These are phyloP conservation scores for Pyrenochaeta sp. DNA, from an alignment of 2,329 filamentous ascomycete species.

Conservation along the genomic window DNA sequence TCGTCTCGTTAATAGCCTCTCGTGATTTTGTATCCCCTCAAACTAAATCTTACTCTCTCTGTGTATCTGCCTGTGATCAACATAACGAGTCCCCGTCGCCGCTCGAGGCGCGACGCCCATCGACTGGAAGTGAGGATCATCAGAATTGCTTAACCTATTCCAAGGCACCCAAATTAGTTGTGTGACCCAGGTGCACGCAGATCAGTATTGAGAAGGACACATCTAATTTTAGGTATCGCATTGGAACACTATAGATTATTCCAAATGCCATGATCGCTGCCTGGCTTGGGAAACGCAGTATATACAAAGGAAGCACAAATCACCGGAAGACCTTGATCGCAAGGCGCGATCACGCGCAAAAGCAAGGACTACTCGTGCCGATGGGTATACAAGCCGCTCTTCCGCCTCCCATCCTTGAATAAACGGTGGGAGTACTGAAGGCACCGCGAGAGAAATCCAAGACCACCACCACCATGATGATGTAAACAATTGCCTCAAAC, in stretches of 20 bases:
- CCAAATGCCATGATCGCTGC: conserved; percentile 1
- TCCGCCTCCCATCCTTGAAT: conserved; percentile 26
- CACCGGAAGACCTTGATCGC: conserved; percentile 13
- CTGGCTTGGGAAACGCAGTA: conserved; percentile 10
- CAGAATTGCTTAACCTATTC: too few relatives aligned
- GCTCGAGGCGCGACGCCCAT: too few relatives aligned
- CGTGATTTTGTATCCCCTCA: too few relatives aligned
- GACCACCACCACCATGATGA: conserved; percentile 10
- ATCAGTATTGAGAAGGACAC: too few relatives aligned
- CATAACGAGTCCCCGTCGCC: too few relatives aligned
- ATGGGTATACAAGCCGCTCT: conserved; percentile 46
- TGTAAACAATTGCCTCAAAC: background rate
- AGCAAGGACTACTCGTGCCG: conserved; percentile 24
- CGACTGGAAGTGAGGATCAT: too few relatives aligned
- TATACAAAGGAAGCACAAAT: conserved; percentile 30
- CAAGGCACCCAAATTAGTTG: background rate
- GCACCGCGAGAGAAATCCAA: conserved; percentile 11
- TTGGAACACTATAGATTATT: conserved; percentile 7
- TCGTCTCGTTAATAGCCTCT: too few relatives aligned
- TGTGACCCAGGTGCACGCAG: too few relatives aligned
- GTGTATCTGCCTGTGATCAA: too few relatives aligned
- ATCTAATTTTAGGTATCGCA: conserved; percentile 5
- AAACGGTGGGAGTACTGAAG: too few relatives aligned
- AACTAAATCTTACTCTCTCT: too few relatives aligned
- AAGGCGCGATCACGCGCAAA: conserved; percentile 19